These are phyloP conservation scores for Pulveroboletus ravenelii DNA, from an alignment of 768 basidiomycete species.

Conservation along the genomic window DNA sequence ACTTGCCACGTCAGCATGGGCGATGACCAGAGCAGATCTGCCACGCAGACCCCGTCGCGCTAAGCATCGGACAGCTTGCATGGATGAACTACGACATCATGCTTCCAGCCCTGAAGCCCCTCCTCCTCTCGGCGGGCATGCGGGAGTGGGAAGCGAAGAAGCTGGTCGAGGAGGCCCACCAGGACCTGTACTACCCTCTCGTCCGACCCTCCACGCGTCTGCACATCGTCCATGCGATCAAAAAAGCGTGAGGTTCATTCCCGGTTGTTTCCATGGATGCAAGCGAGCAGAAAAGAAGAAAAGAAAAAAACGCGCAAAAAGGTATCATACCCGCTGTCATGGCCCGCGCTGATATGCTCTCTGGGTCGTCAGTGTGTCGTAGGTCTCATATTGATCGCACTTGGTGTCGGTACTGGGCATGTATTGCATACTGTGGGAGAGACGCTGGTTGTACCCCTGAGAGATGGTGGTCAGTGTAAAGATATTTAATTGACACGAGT, in stretches of 20 bases:
- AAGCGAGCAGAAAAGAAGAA: background rate
- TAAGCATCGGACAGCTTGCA: constrained; percentile 65
- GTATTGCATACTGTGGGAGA: constrained; percentile 6
- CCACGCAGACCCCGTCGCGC: constrained; percentile 46
- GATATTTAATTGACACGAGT: constrained; percentile 9
- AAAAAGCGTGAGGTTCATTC: constrained; percentile 19
- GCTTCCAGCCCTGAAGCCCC: constrained; percentile 56
- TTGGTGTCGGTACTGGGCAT: constrained; percentile 1
- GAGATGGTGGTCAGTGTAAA: constrained; percentile 7
- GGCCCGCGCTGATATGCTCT: constrained; percentile 21
- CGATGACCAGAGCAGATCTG: constrained; percentile 9
- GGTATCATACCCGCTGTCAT: constrained; percentile 23
- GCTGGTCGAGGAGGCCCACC: constrained; percentile 58
- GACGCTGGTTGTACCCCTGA: background rate
- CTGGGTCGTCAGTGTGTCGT: constrained; percentile 83
- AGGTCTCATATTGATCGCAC: constrained; percentile 11
- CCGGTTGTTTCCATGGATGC: constrained; percentile 14
- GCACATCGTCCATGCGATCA: constrained; percentile 55
- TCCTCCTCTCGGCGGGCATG: constrained; percentile 51
- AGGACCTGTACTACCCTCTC: constrained; percentile 59
- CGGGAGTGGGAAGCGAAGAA: constrained; percentile 50
- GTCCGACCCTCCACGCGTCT: constrained; percentile 47
- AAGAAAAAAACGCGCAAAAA: constrained; percentile 19
- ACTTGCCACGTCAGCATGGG: constrained; percentile 3
- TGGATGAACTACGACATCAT: constrained; percentile 72